Percentiles rank a stretch among this genome's conserved stretches.
These are phyloP conservation scores for Corylus americana DNA, from an alignment of 306 rosid species.

Conservation along the genomic window DNA sequence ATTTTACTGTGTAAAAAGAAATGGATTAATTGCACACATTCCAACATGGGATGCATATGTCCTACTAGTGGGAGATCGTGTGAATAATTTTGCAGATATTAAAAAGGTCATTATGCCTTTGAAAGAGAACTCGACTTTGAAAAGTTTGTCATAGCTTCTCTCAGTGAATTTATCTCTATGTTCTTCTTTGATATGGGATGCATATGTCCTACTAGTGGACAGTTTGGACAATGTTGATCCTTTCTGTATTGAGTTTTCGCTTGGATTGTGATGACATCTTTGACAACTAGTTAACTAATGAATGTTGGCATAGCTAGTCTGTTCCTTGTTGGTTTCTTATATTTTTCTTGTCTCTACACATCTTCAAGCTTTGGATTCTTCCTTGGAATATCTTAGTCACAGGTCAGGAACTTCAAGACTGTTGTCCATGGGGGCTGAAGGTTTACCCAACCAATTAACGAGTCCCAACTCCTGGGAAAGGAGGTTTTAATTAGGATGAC, in stretches of 20 bases:
- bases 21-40: neutral
- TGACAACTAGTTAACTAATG: slow-evolving; percentile 5
- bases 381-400: neutral
- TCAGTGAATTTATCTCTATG: neutral
- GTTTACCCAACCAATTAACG: neutral
- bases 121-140: neutral
- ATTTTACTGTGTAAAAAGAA: neutral
- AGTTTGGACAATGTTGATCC: neutral
- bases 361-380: neutral
- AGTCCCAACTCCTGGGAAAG: neutral
- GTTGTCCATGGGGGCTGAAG: neutral
- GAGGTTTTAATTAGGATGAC: neutral
- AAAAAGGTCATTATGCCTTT: neutral
- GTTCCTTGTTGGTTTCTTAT: neutral
- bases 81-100: neutral
- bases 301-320: neutral
- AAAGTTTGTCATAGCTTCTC: neutral
- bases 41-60: neutral
- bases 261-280: neutral
- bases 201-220: neutral
- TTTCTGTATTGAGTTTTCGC: neutral
- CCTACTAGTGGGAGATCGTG: neutral
- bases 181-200: neutral
- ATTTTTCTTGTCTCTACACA: neutral
- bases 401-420: neutral